Conservation (phyloP, 441 rosid genomes). For the Jatropha podagrica region DNA sequence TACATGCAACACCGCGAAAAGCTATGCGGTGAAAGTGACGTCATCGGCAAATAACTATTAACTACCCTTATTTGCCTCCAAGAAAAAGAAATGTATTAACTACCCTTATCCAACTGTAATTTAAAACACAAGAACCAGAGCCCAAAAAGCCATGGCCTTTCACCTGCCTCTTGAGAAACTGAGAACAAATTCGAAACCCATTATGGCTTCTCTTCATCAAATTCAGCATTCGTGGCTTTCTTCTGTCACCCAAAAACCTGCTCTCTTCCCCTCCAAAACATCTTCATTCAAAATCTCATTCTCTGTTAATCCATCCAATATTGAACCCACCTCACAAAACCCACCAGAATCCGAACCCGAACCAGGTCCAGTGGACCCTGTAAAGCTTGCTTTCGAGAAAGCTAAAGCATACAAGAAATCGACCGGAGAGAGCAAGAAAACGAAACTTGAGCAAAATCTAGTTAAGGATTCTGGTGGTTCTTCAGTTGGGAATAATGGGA, state of each 20-base stretch:
- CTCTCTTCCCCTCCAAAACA: conserved; percentile 36
- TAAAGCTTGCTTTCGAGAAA: conserved; percentile 64
- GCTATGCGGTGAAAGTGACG: too few relatives aligned
- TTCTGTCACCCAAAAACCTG: conserved; percentile 33
- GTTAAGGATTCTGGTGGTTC: conserved; percentile 18
- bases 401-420: conserved; percentile 56
- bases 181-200: neutral
- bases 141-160: neutral
- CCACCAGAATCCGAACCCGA: conserved; percentile 25
- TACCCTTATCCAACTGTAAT: conserved; percentile 9
- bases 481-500: conserved; percentile 10
- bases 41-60: too few relatives aligned
- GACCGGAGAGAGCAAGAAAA: conserved; percentile 13
- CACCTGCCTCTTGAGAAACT: neutral
- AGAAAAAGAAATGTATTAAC: neutral
- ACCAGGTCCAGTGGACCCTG: conserved; percentile 44
- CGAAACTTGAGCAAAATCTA: conserved; percentile 20
- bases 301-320: conserved; percentile 35
- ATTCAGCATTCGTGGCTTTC: conserved; percentile 45
- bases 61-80: too few relatives aligned
- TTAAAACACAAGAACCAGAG: neutral
- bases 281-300: conserved; percentile 35
- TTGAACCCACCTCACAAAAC: conserved; percentile 31
- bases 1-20: neutral
- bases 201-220: conserved; percentile 48